Conservation (phyloP, 2,329 filamentous ascomycete species). For the Fusarium oxysporum region DNA sequence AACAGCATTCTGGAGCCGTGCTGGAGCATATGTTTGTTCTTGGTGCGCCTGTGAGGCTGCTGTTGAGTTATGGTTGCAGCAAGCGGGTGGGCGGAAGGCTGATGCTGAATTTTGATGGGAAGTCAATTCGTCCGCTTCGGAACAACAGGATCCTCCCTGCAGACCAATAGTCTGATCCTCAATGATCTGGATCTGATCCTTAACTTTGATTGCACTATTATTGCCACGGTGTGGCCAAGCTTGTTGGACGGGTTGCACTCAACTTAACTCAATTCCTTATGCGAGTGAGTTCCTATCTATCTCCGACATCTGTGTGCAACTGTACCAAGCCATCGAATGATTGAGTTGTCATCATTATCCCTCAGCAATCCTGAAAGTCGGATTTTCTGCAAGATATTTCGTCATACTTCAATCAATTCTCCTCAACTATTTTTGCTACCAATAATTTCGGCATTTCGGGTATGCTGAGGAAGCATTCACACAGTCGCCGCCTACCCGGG, state of each 20-base stretch:
- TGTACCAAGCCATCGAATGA: slow-evolving; percentile 12
- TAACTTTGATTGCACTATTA: slow-evolving; percentile 19
- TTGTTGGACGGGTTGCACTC: slow-evolving; percentile 34
- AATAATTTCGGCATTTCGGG: slow-evolving; percentile 1
- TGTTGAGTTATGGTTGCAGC: slow-evolving; percentile 44
- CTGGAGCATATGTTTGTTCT: slow-evolving; percentile 17
- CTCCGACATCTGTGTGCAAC: neutral
- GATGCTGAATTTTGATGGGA: slow-evolving; percentile 42
- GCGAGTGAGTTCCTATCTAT: slow-evolving; percentile 27
- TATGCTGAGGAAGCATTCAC: neutral
- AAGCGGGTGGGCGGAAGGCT: slow-evolving; percentile 44
- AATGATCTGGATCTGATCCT: slow-evolving; percentile 18
- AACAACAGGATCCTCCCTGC: slow-evolving; percentile 34
- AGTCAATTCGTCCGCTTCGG: slow-evolving; percentile 35
- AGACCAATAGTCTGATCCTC: slow-evolving; percentile 6
- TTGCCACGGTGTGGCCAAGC: slow-evolving; percentile 35
- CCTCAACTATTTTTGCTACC: slow-evolving; percentile 8
- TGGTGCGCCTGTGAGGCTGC: slow-evolving; percentile 38
- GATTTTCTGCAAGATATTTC: slow-evolving; percentile 11
- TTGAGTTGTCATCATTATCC: slow-evolving; percentile 23
- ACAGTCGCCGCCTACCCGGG: slow-evolving; percentile 11
- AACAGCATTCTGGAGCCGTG: slow-evolving; percentile 17
- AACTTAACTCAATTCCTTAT: slow-evolving; percentile 28
- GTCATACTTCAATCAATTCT: slow-evolving; percentile 16
- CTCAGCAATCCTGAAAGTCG: slow-evolving; percentile 14